Base-by-base conservation (phyloP, 176 grass and related monocot genomes). In the Oryza glumipatula region DNA sequence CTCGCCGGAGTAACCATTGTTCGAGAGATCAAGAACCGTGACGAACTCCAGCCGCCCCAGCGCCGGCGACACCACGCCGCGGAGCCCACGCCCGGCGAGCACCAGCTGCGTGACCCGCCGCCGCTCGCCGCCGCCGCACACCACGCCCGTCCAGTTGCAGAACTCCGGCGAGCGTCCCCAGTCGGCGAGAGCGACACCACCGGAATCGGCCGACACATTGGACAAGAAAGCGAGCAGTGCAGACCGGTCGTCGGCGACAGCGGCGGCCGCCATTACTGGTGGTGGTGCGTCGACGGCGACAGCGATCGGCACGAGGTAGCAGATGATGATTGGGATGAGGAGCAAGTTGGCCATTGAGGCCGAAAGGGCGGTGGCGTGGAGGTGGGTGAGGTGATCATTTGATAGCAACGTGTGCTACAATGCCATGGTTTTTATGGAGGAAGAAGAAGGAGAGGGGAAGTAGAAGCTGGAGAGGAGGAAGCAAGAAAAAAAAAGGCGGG, bases 91-190 rank as follows among this genome's bases (percentile, higher is more conserved):
- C 1, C 41, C 85, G 3, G 60, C 88, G 12, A 97, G 92, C 44
- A 88, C 45, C 46, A 97, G 76, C 72, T 86, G 84, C 74, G 74
- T 69, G 51, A 94, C 87, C 0, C 78, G 89, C 17, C 78, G 89
- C 17, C 44, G 64, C 47, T 44, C 60, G 66, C 74, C 60, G 49
- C 74, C 49, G 63, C 78, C 80, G 24, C 94, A 96, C 6, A 21
- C 84, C 64, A 97, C 82, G 60, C 94, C 91, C 30, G 91, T 94
- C 94, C 94, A 93, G 26, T 91, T 86, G 78, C 94, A 96, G 28
- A 83, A 80, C 58, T 78, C 85, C 11, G 78, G 45, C n/a, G 87
- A 85, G 69, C 78, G 47, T 63, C 38, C 89, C 94, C 94, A 93
- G 74, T 85, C 77, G 5, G 74, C 38, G 10, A 96, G 78, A 17